Evolutionary conservation across 2,329 filamentous ascomycete genomes (phyloP).

Genomic region (Fusarium incarnatum): DNA sequence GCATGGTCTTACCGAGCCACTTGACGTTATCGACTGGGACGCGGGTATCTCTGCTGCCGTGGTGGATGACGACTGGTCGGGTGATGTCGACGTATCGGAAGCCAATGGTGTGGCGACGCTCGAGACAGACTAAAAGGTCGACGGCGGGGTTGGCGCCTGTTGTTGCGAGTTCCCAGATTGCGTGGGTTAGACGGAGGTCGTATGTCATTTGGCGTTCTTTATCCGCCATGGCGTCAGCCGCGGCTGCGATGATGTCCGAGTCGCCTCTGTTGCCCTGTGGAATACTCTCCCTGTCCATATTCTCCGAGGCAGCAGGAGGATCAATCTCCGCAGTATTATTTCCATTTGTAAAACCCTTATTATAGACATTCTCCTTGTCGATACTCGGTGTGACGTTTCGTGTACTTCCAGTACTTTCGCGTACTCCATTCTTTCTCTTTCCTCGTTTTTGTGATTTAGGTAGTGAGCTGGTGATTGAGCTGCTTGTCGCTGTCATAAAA

Average conservation of each 20-base stretch:
- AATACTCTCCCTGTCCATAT: slow-evolving; percentile 61
- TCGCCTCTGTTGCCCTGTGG: slow-evolving; percentile 43
- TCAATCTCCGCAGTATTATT: slow-evolving; percentile 38
- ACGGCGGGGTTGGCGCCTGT: slow-evolving; percentile 93
- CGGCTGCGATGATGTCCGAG: slow-evolving; percentile 58
- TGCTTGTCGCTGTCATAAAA: slow-evolving; percentile 93
- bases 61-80: slow-evolving; percentile 90
- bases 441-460: slow-evolving; percentile 72
- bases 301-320: slow-evolving; percentile 55
- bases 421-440: slow-evolving; percentile 67
- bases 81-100: slow-evolving; percentile 98
- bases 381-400: slow-evolving; percentile 53
- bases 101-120: slow-evolving; percentile 89
- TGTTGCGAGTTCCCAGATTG: slow-evolving; percentile 94
- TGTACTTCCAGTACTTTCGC: slow-evolving; percentile 52
- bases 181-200: slow-evolving; percentile 86
- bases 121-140: slow-evolving; percentile 91
- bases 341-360: slow-evolving; percentile 44
- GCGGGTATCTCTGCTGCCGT: slow-evolving; percentile 88
- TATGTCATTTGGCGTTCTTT: slow-evolving; percentile 80
- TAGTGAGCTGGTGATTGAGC: slow-evolving; percentile 82
- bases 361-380: slow-evolving; percentile 64
- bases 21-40: slow-evolving; percentile 95
- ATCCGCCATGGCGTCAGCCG: slow-evolving; percentile 72
- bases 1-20: slow-evolving; percentile 96